Percentiles rank a stretch among this genome's conserved stretches.
Evolutionary conservation across 2,329 filamentous ascomycete species (phyloP).

Genomic region (Penicillium expansum): DNA sequence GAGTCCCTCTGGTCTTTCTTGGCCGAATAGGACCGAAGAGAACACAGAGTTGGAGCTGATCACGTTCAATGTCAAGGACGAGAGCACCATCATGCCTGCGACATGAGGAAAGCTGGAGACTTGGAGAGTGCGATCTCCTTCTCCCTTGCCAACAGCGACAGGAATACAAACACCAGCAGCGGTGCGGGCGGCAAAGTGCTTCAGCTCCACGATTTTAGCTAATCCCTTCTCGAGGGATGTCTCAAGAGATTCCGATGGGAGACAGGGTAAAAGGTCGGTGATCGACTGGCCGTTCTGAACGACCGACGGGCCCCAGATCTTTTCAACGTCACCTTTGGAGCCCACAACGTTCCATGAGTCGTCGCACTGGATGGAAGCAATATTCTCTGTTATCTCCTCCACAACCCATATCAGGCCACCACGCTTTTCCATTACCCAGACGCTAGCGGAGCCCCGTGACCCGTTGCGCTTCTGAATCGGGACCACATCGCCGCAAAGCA

Average conservation of each 20-base stretch:
- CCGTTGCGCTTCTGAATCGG: slow-evolving; percentile 96
- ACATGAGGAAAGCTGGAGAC: slow-evolving; percentile 96
- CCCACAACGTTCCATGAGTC: slow-evolving; percentile 71
- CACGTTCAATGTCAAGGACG: slow-evolving; percentile 73
- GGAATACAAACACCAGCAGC: slow-evolving; percentile 77
- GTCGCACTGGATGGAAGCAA: slow-evolving; percentile 73
- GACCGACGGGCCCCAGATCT: slow-evolving; percentile 78
- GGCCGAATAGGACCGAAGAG: slow-evolving; percentile 85
- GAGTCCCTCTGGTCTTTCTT: slow-evolving; percentile 77
- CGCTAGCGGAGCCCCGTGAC: slow-evolving; percentile 81
- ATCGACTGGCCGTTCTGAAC: slow-evolving; percentile 69
- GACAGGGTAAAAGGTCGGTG: slow-evolving; percentile 72
- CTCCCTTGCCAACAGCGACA: slow-evolving; percentile 72
- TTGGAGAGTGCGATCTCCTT: slow-evolving; percentile 68
- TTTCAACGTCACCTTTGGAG: slow-evolving; percentile 70
- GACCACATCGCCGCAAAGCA: slow-evolving; percentile 96
- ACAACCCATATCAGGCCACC: slow-evolving; percentile 95
- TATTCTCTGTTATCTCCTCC: slow-evolving; percentile 95
- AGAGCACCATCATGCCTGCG: slow-evolving; percentile 90
- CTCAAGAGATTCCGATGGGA: slow-evolving; percentile 70
- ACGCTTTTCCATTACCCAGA: slow-evolving; percentile 98
- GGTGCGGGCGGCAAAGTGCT: slow-evolving; percentile 82
- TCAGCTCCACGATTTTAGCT: slow-evolving; percentile 66
- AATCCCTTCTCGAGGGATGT: slow-evolving; percentile 71
- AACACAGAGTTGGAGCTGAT: slow-evolving; percentile 95